Base-by-base conservation (phyloP, 352 stramenopile species). In the Globisporangium megalacanthum region DNA sequence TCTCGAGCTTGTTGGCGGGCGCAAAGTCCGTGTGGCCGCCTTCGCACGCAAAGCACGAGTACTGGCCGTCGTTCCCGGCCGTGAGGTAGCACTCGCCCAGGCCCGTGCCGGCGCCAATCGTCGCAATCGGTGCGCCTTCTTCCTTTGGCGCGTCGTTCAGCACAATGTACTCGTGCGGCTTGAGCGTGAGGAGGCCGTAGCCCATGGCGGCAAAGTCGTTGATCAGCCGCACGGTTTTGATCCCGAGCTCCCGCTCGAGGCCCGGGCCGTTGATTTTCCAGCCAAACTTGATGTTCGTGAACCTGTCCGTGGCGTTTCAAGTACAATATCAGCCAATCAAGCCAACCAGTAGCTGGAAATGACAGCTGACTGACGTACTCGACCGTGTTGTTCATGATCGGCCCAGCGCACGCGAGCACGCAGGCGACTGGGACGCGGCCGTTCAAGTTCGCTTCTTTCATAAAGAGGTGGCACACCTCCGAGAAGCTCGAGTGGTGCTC, bases 181-280 rank as follows among this genome's bases (percentile, higher is more conserved):
- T 88, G 25, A 99, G 73, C 55, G 96, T 98, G 4, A 99, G 74
- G 36, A 98, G 81, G 15, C 97, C 97, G 73, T 98, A 99, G 47
- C 96, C 96, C 70, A 98, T 96, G 31, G 94, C 96, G 0, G 96
- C 94, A 75, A 99, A 99, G 73, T 99, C 96, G 68, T 98, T 98
- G 52, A 99, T 96, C 36, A 99, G 84, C 47, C 87, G 87, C 53
- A 97, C 93, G 6, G 71, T 78, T 39, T 77, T 69, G 63, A 98
- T 97, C 49, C 75, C 86, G 49, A 92, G 69, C 73, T 89, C 79
- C n/a, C 67, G 71, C 62, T 92, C 70, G 22, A 97, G 65, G n/a
- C 70, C 62, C 15, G 76, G 71, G 22, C 89, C 89, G 61, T 95
- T 86, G 63, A 97, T 95, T 55, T 81, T 81, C 89, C 89, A 97